phyloP scores from a whole-genome alignment of 2,329 filamentous ascomycete species.

The Colletotrichum neosansevieriae region DNA sequence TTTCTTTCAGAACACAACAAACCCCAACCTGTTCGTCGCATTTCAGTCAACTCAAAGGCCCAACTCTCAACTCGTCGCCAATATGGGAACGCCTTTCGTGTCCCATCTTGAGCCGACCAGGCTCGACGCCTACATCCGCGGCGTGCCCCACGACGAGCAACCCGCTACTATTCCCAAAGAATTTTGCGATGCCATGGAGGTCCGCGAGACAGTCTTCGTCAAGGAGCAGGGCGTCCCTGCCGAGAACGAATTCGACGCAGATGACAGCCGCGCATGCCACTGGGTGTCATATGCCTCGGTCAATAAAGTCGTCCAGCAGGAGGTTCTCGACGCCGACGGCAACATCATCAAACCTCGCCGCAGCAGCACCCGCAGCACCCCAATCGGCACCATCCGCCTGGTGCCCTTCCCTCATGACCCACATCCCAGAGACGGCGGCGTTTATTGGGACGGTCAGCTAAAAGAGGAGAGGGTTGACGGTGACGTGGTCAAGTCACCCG shows the following conservation, averaged over 20 bases:
- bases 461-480: constrained; percentile 44
- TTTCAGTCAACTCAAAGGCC: not conserved
- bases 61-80: constrained; percentile 15
- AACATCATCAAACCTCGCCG: constrained; percentile 55
- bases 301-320: constrained; percentile 57
- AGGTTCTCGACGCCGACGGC: constrained; percentile 58
- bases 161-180: constrained; percentile 59
- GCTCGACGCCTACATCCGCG: constrained; percentile 61
- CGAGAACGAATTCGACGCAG: constrained; percentile 82
- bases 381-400: constrained; percentile 82
- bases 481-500: constrained; percentile 42
- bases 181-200: constrained; percentile 74
- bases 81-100: constrained; percentile 65
- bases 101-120: constrained; percentile 61
- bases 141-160: constrained; percentile 57
- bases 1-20: constrained; percentile 2
- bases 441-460: constrained; percentile 60
- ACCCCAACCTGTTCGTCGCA: not conserved
- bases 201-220: constrained; percentile 72
- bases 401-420: constrained; percentile 83
- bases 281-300: constrained; percentile 86
- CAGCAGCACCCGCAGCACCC: constrained; percentile 59
- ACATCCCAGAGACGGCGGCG: constrained; percentile 67
- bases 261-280: constrained; percentile 84
- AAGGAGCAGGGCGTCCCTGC: constrained; percentile 68